A percentile compares a stretch with the other conserved stretches of the same genome.
Conservation (phyloP, 2,329 filamentous ascomycete genomes). For the Diaporthe longicolla region DNA sequence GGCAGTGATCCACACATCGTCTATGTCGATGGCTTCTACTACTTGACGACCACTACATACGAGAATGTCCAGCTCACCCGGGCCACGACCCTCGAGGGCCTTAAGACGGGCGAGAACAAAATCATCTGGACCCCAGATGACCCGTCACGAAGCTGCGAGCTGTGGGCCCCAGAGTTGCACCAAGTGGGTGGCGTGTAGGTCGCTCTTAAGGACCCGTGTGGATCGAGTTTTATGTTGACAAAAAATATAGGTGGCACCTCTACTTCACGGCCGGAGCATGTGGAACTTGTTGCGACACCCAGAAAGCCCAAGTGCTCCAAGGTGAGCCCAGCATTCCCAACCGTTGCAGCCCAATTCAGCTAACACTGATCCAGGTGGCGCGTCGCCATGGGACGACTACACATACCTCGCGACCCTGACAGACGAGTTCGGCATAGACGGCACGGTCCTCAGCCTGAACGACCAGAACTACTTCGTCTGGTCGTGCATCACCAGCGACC, state of each 20-base stretch:
- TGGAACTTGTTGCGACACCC: constrained; percentile 37
- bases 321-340: neutral
- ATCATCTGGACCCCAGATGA: constrained; percentile 9
- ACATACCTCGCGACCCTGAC: constrained; percentile 6
- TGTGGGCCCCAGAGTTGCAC: constrained; percentile 44
- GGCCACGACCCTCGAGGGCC: constrained; percentile 11
- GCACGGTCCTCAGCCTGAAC: constrained; percentile 17
- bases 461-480: constrained; percentile 40
- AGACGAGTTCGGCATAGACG: constrained; percentile 25
- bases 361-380: neutral
- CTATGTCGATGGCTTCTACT: constrained; percentile 15
- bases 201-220: accelerated
- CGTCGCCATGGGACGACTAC: constrained; percentile 16
- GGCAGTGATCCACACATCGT: constrained; percentile 26
- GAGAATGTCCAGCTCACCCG: constrained; percentile 12
- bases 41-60: constrained; percentile 14
- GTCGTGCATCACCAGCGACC: constrained; percentile 37
- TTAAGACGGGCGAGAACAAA: constrained; percentile 25
- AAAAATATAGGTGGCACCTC: neutral
- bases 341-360: neutral
- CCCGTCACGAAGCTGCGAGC: neutral
- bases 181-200: constrained; percentile 42
- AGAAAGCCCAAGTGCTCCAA: constrained; percentile 10
- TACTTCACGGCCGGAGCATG: constrained; percentile 39
- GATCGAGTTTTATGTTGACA: neutral